Percentiles rank a stretch among this genome's conserved stretches.
Evolutionary conservation across 1,284 basidiomycete genomes (phyloP).

Genomic region (Ganoderma meredithae): DNA sequence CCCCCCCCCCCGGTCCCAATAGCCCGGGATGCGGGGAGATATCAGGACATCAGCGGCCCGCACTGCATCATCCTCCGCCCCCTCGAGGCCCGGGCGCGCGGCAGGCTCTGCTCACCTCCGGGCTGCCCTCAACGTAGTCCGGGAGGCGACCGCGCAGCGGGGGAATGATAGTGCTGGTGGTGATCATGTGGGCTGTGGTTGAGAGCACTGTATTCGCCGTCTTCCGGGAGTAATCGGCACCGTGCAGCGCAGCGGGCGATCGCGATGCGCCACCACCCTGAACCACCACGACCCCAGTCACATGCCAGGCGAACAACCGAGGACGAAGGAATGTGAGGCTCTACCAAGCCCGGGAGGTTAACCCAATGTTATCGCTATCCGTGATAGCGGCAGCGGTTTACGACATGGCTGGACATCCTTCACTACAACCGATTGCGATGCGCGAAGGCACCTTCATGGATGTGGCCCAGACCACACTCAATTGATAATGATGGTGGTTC

Average conservation of each 20-base stretch:
- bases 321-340: neutral
- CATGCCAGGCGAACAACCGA: neutral
- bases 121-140: no score
- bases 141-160: no score
- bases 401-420: no score
- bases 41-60: neutral
- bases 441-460: neutral
- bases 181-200: neutral
- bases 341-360: neutral
- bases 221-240: neutral
- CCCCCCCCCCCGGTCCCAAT: neutral
- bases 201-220: neutral
- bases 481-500: neutral
- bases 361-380: neutral
- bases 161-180: no score
- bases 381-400: neutral
- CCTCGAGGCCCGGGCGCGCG: neutral
- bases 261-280: neutral
- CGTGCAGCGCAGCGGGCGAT: neutral
- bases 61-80: neutral
- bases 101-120: neutral
- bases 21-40: neutral
- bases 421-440: neutral
- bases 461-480: neutral
- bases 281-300: neutral